phyloP scores from a whole-genome alignment of 164 flowering plant species.

The Stephania cephalantha region DNA sequence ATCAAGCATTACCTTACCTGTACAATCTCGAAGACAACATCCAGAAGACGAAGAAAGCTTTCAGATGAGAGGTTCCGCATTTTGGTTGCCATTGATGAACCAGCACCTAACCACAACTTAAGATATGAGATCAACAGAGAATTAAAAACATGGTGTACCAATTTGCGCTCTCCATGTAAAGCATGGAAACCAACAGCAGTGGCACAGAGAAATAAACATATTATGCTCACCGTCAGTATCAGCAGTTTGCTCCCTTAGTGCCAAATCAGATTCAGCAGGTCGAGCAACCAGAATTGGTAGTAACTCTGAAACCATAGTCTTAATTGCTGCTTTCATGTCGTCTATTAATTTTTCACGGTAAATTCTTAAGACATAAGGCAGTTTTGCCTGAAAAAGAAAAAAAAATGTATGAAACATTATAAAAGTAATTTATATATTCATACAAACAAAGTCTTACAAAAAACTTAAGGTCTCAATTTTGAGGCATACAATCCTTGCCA shows the following conservation, averaged over 20 bases:
- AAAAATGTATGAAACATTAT: background rate
- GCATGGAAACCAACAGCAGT: background rate
- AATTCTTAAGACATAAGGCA: constrained; percentile 80
- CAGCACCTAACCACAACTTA: constrained; percentile 49
- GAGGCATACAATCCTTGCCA: background rate
- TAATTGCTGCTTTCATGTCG: constrained; percentile 91
- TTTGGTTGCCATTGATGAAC: constrained; percentile 87
- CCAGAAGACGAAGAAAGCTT: constrained; percentile 78
- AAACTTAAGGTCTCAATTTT: background rate
- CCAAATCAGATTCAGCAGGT: constrained; percentile 53
- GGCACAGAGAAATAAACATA: background rate
- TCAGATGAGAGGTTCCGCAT: constrained; percentile 83
- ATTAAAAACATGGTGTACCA: constrained; percentile 2
- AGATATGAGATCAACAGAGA: constrained; percentile 6
- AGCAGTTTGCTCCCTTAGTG: constrained; percentile 47
- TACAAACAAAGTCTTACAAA: background rate
- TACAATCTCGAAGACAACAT: constrained; percentile 76
- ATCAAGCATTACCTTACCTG: constrained; percentile 65
- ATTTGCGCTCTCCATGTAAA: background rate
- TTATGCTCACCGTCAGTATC: constrained; percentile 72
- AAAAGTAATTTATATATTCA: background rate
- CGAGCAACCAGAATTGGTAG: constrained; percentile 70
- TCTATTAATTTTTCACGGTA: constrained; percentile 88
- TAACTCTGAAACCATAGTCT: constrained; percentile 81
- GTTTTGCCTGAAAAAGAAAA: constrained; percentile 56